Evolutionary conservation across 768 basidiomycete species (phyloP).

Genomic region (Pulveroboletus sp.): DNA sequence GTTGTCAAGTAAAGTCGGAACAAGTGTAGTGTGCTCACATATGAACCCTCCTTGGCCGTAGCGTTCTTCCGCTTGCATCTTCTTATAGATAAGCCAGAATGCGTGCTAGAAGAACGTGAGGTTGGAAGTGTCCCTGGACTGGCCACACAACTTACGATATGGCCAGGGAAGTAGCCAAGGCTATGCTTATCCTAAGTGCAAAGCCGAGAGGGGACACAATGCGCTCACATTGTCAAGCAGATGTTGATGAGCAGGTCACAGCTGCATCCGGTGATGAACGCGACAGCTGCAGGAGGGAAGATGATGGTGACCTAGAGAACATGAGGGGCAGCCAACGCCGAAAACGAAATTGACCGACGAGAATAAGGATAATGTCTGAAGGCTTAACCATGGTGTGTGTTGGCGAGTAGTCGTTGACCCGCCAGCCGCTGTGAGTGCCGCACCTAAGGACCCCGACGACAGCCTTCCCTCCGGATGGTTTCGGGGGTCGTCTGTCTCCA

Average conservation of each 20-base stretch:
- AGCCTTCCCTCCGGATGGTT: constrained; percentile 4
- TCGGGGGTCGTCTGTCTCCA: constrained; percentile 8
- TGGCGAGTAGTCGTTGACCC: not conserved
- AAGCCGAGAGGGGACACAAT: not conserved
- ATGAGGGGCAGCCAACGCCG: not conserved
- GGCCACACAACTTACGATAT: constrained; percentile 35
- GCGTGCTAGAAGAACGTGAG: constrained; percentile 48
- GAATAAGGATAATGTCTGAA: constrained; percentile 75
- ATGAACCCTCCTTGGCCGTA: constrained; percentile 74
- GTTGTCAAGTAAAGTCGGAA: not conserved
- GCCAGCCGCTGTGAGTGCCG: constrained; percentile 14
- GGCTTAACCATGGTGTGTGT: constrained; percentile 40
- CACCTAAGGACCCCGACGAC: constrained; percentile 18
- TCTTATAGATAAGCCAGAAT: constrained; percentile 88
- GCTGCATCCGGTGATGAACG: constrained; percentile 74
- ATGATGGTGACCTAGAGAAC: constrained; percentile 62
- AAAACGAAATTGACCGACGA: constrained; percentile 41
- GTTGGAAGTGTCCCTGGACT: not conserved
- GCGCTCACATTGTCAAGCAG: constrained; percentile 62
- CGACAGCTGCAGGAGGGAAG: constrained; percentile 78
- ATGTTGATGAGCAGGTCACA: constrained; percentile 88
- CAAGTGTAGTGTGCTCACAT: constrained; percentile 48
- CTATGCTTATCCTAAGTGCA: constrained; percentile 31
- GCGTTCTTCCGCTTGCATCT: constrained; percentile 80
- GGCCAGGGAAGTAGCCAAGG: constrained; percentile 73